Conservation (phyloP, 2,329 filamentous ascomycete genomes). For the Pseudocercospora musae region DNA sequence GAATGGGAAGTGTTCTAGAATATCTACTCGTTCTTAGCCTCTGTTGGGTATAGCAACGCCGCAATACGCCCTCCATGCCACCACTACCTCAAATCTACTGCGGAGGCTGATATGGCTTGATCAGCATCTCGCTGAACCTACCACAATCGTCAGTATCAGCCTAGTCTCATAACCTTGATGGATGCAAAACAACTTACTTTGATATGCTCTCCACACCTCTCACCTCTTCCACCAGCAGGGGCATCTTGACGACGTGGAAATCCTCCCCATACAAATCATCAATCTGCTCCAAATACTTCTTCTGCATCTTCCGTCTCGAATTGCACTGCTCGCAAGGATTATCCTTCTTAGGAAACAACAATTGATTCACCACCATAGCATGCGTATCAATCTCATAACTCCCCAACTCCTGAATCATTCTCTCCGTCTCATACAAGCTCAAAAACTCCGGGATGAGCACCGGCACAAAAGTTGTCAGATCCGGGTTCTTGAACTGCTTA, state of each 20-base stretch:
- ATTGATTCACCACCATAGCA: constrained; percentile 95
- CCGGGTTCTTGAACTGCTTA: constrained; percentile 94
- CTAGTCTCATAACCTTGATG: background rate
- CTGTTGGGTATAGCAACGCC: background rate
- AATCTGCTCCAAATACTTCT: constrained; percentile 98
- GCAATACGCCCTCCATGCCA: background rate
- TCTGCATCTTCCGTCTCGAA: constrained; percentile 94
- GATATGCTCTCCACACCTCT: constrained; percentile 91
- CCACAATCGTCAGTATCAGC: constrained; percentile 26
- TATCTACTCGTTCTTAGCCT: background rate
- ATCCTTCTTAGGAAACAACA: constrained; percentile 83
- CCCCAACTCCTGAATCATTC: constrained; percentile 97
- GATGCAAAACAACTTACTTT: constrained; percentile 46
- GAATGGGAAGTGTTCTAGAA: background rate
- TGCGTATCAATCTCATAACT: constrained; percentile 95
- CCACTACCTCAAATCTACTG: constrained; percentile 14
- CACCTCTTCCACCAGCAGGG: constrained; percentile 90
- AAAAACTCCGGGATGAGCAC: constrained; percentile 98
- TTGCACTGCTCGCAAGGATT: constrained; percentile 94
- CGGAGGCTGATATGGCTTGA: constrained; percentile 71
- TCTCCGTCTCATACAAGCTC: constrained; percentile 95
- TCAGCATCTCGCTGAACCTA: constrained; percentile 76
- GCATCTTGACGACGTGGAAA: constrained; percentile 99
- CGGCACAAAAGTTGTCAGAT: constrained; percentile 94
- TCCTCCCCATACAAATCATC: constrained; percentile 94